phyloP scores from a whole-genome alignment of 306 rosid species.

The Cucumis cinereus region DNA sequence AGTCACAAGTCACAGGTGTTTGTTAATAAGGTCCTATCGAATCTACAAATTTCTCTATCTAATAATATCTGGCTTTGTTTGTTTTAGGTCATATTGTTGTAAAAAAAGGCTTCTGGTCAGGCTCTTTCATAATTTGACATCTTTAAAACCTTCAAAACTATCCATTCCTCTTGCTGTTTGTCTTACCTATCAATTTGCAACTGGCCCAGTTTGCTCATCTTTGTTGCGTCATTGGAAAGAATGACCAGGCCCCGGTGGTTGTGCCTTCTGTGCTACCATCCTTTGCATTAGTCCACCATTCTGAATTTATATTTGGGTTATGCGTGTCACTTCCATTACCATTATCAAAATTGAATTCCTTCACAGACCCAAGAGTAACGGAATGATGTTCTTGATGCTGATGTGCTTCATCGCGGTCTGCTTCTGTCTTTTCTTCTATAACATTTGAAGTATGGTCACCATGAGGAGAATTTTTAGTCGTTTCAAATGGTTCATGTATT shows the following conservation, averaged over 20 bases:
- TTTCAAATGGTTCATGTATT: not conserved
- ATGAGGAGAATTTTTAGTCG: not conserved
- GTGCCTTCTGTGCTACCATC: conserved; percentile 42
- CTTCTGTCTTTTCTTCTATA: conserved; percentile 16
- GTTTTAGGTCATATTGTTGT: not conserved
- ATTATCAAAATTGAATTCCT: conserved; percentile 77
- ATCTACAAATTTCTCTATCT: not conserved
- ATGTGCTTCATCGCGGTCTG: conserved; percentile 22
- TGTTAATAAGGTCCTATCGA: not conserved
- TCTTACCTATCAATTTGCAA: not conserved
- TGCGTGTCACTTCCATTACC: conserved; percentile 39
- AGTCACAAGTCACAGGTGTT: not conserved
- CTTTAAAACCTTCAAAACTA: not conserved
- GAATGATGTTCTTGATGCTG: conserved; percentile 38
- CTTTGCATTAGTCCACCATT: conserved; percentile 92
- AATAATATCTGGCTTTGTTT: not conserved
- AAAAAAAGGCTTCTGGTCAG: not conserved
- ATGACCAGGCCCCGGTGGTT: conserved; percentile 53
- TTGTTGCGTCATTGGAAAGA: conserved; percentile 69
- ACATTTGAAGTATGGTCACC: conserved; percentile 30
- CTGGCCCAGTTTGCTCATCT: not conserved
- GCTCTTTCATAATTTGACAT: not conserved
- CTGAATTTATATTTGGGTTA: conserved; percentile 32
- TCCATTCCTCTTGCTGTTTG: not conserved
- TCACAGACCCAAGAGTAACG: conserved; percentile 46